Conservation (phyloP, 257 asterid genomes). For the Solanum gandarillasii region DNA sequence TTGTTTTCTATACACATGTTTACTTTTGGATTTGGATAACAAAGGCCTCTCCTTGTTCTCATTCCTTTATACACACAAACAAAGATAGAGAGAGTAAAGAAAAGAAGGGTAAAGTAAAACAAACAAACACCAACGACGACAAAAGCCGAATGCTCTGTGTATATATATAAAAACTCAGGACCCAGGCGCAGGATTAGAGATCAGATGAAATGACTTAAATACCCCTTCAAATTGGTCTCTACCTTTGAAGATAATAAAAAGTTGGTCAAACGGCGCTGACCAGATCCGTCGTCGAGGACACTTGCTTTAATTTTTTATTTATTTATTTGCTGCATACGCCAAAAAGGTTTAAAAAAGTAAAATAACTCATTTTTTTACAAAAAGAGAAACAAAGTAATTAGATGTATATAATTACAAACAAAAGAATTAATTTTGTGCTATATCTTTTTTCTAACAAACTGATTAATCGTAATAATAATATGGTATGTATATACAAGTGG, state of each 20-base stretch:
- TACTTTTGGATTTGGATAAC: slow-evolving; percentile 46
- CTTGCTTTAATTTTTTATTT: neutral
- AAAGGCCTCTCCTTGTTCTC: slow-evolving; percentile 50
- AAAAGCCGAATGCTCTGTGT: neutral
- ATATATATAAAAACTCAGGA: neutral
- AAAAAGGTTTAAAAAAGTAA: neutral
- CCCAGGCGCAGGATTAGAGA: neutral
- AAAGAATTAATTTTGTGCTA: neutral
- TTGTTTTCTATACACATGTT: slow-evolving; percentile 6
- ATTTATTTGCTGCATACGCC: neutral
- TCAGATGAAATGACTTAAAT: slow-evolving; percentile 13
- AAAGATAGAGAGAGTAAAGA: neutral
- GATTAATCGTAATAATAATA: neutral
- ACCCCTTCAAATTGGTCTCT: slow-evolving; percentile 12
- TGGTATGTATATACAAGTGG: neutral
- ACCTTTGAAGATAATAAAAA: neutral
- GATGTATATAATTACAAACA: neutral
- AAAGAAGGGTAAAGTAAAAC: neutral
- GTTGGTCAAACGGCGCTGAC: slow-evolving; percentile 59
- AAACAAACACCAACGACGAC: neutral
- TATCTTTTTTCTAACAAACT: neutral
- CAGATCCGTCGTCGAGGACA: slow-evolving; percentile 37
- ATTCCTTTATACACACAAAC: slow-evolving; percentile 3
- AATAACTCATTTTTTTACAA: neutral
- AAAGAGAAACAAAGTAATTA: neutral